A percentile compares a stretch with the other conserved stretches of the same genome.
These are phyloP conservation scores for Umbelopsis sp. DNA, from an alignment of 192 early-diverging fungal genomes.

Conservation along the genomic window DNA sequence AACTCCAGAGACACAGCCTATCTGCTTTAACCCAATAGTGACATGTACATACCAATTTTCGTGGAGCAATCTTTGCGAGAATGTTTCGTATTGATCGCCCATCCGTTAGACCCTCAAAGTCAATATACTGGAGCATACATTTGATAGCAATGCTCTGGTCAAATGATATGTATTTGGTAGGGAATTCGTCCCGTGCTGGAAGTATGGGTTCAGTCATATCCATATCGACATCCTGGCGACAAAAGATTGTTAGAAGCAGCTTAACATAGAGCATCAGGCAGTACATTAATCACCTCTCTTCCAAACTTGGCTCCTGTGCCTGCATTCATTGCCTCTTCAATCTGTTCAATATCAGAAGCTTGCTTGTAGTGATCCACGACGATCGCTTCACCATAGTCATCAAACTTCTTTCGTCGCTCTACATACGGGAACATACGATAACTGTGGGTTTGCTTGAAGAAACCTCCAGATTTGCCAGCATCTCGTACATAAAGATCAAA, in stretches of 20 bases:
- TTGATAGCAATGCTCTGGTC: slow-evolving; percentile 60
- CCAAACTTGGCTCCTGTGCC: slow-evolving; percentile 34
- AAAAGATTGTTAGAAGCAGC: background rate
- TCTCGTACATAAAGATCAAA: slow-evolving; percentile 90
- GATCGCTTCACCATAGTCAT: slow-evolving; percentile 74
- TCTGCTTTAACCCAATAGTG: no score
- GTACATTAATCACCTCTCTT: slow-evolving; percentile 26
- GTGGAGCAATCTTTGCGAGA: slow-evolving; percentile 73
- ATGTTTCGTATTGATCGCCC: slow-evolving; percentile 86
- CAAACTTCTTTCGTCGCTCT: slow-evolving; percentile 80
- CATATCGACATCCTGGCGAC: slow-evolving; percentile 32
- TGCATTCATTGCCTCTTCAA: slow-evolving; percentile 23
- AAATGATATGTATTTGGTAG: slow-evolving; percentile 78
- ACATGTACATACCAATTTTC: slow-evolving; percentile 66
- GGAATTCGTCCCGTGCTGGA: slow-evolving; percentile 67
- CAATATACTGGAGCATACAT: slow-evolving; percentile 83
- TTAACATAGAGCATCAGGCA: background rate
- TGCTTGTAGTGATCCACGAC: slow-evolving; percentile 35
- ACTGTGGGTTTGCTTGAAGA: slow-evolving; percentile 80
- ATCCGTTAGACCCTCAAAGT: slow-evolving; percentile 92
- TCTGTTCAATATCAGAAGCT: slow-evolving; percentile 58
- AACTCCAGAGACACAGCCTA: background rate
- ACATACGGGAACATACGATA: slow-evolving; percentile 87
- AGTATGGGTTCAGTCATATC: slow-evolving; percentile 43
- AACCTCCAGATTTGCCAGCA: slow-evolving; percentile 64